Percentiles rank a stretch among this genome's conserved stretches.
Conservation (phyloP, 108 stramenopile species). For the Conticribra weissflogii region DNA sequence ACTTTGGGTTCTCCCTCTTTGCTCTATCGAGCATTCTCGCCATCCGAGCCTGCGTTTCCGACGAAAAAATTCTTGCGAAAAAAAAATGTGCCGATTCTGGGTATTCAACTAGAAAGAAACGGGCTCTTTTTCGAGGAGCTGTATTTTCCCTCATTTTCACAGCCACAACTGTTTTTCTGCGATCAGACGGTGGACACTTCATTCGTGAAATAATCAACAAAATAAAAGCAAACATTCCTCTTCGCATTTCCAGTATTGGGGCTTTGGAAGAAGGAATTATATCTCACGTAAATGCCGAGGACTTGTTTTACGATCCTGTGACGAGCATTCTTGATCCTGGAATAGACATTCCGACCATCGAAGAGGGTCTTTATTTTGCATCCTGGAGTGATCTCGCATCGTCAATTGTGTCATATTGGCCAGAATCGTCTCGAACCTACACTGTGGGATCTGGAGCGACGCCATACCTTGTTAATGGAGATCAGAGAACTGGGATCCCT, state of each 20-base stretch:
- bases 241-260: not conserved
- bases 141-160: constrained; percentile 2
- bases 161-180: constrained; percentile 32
- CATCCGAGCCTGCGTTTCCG: constrained; percentile 2
- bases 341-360: constrained; percentile 50
- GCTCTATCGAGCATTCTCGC: constrained; percentile 39
- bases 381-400: constrained; percentile 50
- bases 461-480: constrained; percentile 81
- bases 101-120: constrained; percentile 1
- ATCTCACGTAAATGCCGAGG: not conserved
- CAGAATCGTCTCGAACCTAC: constrained; percentile 58
- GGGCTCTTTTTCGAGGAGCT: constrained; percentile 17
- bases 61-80: not conserved
- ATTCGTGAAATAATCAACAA: constrained; percentile 11
- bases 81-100: not conserved
- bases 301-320: not conserved
- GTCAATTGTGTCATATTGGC: constrained; percentile 64
- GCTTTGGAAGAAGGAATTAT: not conserved
- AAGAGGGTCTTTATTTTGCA: constrained; percentile 71
- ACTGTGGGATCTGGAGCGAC: constrained; percentile 58
- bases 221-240: not conserved
- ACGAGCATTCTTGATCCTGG: constrained; percentile 21
- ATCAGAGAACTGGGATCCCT: constrained; percentile 81
- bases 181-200: constrained; percentile 23
- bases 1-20: constrained; percentile 53